phyloP scores from a whole-genome alignment of 805 yeast species.

The Candida gorgasii region DNA sequence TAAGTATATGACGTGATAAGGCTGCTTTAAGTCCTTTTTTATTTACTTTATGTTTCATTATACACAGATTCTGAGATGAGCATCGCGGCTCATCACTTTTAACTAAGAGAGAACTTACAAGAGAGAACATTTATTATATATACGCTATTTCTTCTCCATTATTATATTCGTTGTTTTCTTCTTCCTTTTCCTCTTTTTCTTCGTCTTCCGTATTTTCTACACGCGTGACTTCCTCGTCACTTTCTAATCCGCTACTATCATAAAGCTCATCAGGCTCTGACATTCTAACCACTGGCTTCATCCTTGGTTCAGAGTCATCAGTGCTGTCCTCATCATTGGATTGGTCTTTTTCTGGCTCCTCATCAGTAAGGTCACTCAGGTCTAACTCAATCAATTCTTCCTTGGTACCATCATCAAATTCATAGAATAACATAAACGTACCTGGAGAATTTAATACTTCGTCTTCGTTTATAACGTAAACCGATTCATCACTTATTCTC shows the following conservation, averaged over 20 bases:
- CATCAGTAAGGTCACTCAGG: constrained; percentile 19
- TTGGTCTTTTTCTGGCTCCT: constrained; percentile 18
- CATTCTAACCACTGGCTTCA: constrained; percentile 7
- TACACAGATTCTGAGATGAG: too few relatives aligned
- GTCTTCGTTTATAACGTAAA: constrained; percentile 72
- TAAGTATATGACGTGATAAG: constrained; percentile 28
- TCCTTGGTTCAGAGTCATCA: neutral
- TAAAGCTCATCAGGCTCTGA: constrained; percentile 15
- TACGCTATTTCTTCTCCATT: constrained; percentile 24
- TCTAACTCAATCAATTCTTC: constrained; percentile 20
- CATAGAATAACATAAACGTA: constrained; percentile 91
- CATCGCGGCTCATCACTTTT: too few relatives aligned
- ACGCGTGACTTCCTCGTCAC: constrained; percentile 1
- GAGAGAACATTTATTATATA: constrained; percentile 16
- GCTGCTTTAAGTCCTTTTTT: constrained; percentile 42
- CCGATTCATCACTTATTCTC: constrained; percentile 90
- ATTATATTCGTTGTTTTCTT: constrained; percentile 13
- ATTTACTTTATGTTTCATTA: constrained; percentile 12
- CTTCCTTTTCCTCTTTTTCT: constrained; percentile 9
- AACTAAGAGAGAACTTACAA: neutral
- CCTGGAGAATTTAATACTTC: constrained; percentile 85
- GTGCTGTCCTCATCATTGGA: neutral
- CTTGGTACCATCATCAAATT: constrained; percentile 37
- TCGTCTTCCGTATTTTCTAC: neutral
- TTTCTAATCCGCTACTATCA: constrained; percentile 19